These are phyloP conservation scores for Cercospora berteroae DNA, from an alignment of 2,329 filamentous ascomycete genomes.

Conservation along the genomic window DNA sequence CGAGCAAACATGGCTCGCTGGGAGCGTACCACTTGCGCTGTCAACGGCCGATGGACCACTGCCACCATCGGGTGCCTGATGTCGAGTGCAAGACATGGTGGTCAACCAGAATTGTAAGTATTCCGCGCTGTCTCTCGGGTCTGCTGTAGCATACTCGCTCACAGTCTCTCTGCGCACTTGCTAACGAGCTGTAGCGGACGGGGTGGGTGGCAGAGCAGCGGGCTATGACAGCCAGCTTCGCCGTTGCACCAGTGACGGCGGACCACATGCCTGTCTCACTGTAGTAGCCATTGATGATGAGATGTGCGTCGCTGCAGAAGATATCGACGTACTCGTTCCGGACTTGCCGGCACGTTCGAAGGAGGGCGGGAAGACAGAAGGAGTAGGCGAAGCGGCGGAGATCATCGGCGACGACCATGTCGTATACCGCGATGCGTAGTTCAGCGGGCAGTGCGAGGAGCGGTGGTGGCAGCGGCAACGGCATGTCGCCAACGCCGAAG, in stretches of 20 bases:
- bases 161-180: conserved; percentile 20
- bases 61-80: conserved; percentile 8
- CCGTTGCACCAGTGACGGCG: conserved; percentile 6
- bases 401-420: conserved; percentile 15
- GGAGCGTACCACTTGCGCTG: neutral
- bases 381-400: conserved; percentile 15
- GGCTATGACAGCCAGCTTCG: conserved; percentile 15
- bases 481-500: neutral
- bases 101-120: conserved; percentile 12
- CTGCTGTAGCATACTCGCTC: conserved; percentile 12
- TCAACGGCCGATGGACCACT: conserved; percentile 13
- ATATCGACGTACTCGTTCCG: conserved; percentile 18
- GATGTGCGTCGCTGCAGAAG: conserved; percentile 15
- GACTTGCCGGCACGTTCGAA: conserved; percentile 13
- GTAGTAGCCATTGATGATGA: conserved; percentile 16
- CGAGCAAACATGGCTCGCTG: neutral
- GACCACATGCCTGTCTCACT: conserved; percentile 18
- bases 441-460: conserved; percentile 20
- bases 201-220: conserved; percentile 14
- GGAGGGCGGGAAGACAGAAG: conserved; percentile 12
- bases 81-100: neutral
- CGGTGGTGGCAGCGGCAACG: neutral
- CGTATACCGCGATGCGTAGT: conserved; percentile 17
- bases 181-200: conserved; percentile 17
- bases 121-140: neutral